A percentile compares a stretch with the other conserved stretches of the same genome.
phyloP scores from a whole-genome alignment of 1,284 basidiomycete species.

The Microbotryum silenes-acaulis region DNA sequence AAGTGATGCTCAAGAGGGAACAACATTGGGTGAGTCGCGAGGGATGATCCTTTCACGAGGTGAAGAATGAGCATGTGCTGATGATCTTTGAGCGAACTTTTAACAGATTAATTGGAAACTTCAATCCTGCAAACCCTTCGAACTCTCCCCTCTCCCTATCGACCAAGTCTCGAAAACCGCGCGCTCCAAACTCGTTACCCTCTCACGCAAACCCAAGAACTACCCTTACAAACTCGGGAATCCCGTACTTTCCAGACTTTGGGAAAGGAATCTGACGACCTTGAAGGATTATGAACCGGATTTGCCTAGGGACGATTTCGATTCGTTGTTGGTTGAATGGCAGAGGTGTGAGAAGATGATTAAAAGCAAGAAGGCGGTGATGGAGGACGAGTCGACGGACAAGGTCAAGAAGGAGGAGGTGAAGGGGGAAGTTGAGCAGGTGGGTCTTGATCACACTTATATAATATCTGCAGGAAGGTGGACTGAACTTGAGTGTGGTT shows the following conservation, averaged over 20 bases:
- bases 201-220: slow-evolving; percentile 5
- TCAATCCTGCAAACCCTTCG: slow-evolving; percentile 27
- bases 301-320: slow-evolving; percentile 11
- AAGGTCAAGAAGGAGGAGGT: slow-evolving; percentile 6
- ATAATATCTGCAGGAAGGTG: neutral
- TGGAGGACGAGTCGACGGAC: slow-evolving; percentile 5
- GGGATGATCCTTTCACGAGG: too few species aligned
- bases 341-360: slow-evolving; percentile 5
- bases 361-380: neutral
- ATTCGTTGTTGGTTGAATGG: slow-evolving; percentile 13
- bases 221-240: slow-evolving; percentile 31
- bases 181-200: slow-evolving; percentile 6
- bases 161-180: slow-evolving; percentile 6
- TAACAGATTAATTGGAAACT: slow-evolving; percentile 35
- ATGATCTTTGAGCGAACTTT: neutral
- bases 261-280: slow-evolving; percentile 21
- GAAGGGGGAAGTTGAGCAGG: neutral
- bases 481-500: neutral
- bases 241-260: slow-evolving; percentile 19
- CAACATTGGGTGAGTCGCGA: slow-evolving; percentile 60
- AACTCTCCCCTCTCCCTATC: slow-evolving; percentile 9
- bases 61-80: too few species aligned
- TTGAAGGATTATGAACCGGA: slow-evolving; percentile 23
- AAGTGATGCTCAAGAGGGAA: slow-evolving; percentile 63
- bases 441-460: neutral